Base-by-base conservation (phyloP, 306 rosid genomes). In the Vicia faba region DNA sequence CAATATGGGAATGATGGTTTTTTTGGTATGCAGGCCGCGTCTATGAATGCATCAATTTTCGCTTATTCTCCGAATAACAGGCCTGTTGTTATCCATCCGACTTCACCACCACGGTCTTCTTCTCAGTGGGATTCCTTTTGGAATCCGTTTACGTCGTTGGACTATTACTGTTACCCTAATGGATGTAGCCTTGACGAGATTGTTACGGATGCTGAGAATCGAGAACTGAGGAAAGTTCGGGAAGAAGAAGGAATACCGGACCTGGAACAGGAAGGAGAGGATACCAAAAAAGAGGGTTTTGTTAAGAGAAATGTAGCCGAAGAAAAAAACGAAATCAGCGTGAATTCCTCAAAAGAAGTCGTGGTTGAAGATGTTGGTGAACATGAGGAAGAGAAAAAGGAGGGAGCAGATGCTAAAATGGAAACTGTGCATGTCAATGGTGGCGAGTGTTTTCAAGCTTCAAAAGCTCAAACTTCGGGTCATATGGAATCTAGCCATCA, bases 241-340 rank as follows among this genome's bases (percentile, higher is more conserved):
- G 89, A 88, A 85, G 95, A 85, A 54, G 97, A 93, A 79, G 97
- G 91, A 28, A 93, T 90, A 75, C 99, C 97, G 11, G 96, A 93
- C 45, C 71, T 93, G 56, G 96, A 90, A 87, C 71, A 86, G 48
- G 97, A 85, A 86, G 96, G 87, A 66, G 86, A 81, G 31, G 87
- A 76, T 73, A 84, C 79, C 4, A 93, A 87, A 67, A 79, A 73
- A 64, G 91, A 83, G 62, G 85, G 82, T 40, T 50, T 72, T 20
- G 41, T 59, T 6, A 83, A 82, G 58, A 74, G 53, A 29, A 81
- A 79, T 72, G 69, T 36, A 46, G 70, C 76, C 5, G 87, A 81
- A 59, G 93, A 80, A 77, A 79, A 80, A 75, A 54, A 61, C 48
- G 75, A 79, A 75, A 20, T 67, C 57, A 64, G 79, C 35, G 39